Conservation (phyloP, 345 rosid species). For the Eucalyptus curtisii region DNA sequence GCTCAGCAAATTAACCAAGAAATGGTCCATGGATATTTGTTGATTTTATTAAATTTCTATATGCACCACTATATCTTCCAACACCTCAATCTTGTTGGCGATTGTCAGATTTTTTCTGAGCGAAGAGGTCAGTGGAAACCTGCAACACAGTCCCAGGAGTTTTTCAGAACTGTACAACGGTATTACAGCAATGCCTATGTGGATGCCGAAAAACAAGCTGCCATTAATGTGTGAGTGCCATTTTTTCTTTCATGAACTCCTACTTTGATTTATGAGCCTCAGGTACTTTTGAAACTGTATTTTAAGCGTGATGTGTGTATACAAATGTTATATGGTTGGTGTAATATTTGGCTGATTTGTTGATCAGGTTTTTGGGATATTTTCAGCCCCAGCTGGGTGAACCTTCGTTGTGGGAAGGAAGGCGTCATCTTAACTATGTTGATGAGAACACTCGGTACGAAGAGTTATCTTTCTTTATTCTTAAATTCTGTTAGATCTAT, state of each 20-base stretch:
- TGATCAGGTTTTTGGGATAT: conserved; percentile 81
- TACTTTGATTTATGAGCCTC: neutral
- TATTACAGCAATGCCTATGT: conserved; percentile 86
- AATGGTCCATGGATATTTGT: neutral
- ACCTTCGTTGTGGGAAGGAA: conserved; percentile 86
- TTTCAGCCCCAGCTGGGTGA: conserved; percentile 87
- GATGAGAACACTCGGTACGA: conserved; percentile 38
- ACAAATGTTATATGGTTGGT: neutral
- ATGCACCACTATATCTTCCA: neutral
- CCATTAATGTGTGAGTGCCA: conserved; percentile 76
- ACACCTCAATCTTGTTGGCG: neutral
- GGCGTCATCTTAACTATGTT: conserved; percentile 59
- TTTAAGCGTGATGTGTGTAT: neutral
- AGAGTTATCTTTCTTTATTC: neutral
- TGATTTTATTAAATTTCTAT: neutral
- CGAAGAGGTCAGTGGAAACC: conserved; percentile 99
- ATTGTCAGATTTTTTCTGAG: conserved; percentile 75
- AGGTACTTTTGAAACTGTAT: neutral
- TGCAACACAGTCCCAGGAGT: conserved; percentile 91
- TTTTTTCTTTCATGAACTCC: neutral
- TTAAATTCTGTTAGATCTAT: neutral
- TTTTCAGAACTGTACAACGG: conserved; percentile 78
- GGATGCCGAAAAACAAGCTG: conserved; percentile 92
- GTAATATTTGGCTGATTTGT: neutral
- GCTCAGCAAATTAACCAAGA: neutral